A percentile compares a stretch with the other conserved stretches of the same genome.
phyloP scores from a whole-genome alignment of 352 stramenopile genomes.

The Globisporangium solare region DNA sequence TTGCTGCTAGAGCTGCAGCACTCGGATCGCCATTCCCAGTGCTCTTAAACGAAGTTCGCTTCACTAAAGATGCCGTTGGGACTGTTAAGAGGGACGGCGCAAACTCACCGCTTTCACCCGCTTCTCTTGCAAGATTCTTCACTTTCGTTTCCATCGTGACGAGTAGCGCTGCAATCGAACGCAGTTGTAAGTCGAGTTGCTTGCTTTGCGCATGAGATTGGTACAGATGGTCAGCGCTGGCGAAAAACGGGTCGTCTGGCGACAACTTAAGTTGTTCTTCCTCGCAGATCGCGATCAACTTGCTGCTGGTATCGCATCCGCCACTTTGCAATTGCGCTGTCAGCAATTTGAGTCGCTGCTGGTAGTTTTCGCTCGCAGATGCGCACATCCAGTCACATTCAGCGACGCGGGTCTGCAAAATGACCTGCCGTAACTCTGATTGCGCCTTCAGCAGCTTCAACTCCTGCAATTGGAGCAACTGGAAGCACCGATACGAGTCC shows the following conservation, averaged over 20 bases:
- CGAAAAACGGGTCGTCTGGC: conserved; percentile 11
- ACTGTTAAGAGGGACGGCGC: neutral
- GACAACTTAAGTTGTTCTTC: neutral
- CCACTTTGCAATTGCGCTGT: conserved; percentile 8
- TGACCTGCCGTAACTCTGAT: conserved; percentile 1
- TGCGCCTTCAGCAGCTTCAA: conserved; percentile 5
- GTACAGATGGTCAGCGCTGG: conserved; percentile 5
- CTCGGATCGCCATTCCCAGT: neutral
- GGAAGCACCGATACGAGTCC: conserved; percentile 1
- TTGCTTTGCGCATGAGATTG: conserved; percentile 5
- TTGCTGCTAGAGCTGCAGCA: neutral
- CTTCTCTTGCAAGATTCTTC: neutral
- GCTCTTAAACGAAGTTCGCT: conserved; percentile 2
- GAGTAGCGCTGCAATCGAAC: conserved; percentile 2
- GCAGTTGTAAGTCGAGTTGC: conserved; percentile 7
- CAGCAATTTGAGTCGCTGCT: conserved; percentile 5
- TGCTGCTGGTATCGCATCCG: neutral
- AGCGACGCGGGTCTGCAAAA: conserved; percentile 9
- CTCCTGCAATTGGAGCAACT: conserved; percentile 7
- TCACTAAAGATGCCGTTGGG: neutral
- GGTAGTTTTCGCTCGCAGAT: conserved; percentile 9
- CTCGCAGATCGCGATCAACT: neutral
- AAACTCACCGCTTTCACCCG: neutral
- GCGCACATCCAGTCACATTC: conserved; percentile 19
- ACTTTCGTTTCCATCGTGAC: conserved; percentile 1